Conservation (phyloP, 768 basidiomycete genomes). For the Pulveroboletus ravenelii region DNA sequence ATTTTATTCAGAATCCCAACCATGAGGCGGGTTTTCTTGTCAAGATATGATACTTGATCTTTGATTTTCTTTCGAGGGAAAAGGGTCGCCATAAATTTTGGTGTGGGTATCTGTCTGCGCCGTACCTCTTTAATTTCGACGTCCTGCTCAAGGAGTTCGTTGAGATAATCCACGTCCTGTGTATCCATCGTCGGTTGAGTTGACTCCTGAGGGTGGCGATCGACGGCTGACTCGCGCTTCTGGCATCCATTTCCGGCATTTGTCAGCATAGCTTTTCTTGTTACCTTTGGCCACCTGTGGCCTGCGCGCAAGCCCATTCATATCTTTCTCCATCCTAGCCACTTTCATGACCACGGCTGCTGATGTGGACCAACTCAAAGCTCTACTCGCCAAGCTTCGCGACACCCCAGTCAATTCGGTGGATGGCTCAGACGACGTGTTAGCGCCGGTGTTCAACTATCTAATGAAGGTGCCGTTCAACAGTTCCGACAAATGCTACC, state of each 20-base stretch:
- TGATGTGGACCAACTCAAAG: constrained; percentile 38
- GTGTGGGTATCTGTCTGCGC: background rate
- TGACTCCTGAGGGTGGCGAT: background rate
- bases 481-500: constrained; percentile 39
- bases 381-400: constrained; percentile 51
- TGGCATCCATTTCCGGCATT: constrained; percentile 15
- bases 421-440: constrained; percentile 43
- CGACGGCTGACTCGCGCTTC: constrained; percentile 4
- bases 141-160: constrained; percentile 57
- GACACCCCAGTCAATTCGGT: constrained; percentile 53
- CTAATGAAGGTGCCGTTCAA: constrained; percentile 45
- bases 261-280: no score
- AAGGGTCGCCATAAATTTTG: background rate
- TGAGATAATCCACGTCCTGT: constrained; percentile 52
- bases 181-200: constrained; percentile 44
- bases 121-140: constrained; percentile 61
- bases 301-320: background rate
- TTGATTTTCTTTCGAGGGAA: constrained; percentile 61
- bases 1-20: constrained; percentile 75
- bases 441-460: constrained; percentile 48
- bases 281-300: no score
- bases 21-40: constrained; percentile 70
- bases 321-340: background rate
- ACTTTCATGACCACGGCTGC: constrained; percentile 23
- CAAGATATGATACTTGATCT: constrained; percentile 67